Evolutionary conservation across 257 asterid species (phyloP), one percentile per base, ranked within the genome.

Genomic region (Solanum chaucha): DNA sequence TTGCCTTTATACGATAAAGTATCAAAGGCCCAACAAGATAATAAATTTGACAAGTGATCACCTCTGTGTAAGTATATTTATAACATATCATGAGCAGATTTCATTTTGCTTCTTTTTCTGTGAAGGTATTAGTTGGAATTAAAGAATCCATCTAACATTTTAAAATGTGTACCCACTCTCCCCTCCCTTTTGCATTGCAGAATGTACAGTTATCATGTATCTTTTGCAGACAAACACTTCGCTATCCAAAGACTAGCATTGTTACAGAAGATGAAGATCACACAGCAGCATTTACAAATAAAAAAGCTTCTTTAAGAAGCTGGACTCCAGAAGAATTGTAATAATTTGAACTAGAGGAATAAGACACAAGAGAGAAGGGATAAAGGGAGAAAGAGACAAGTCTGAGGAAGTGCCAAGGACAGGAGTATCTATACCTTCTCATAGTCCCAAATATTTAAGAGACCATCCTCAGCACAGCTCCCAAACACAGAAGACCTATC

Each of bases 381-480:
- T 10, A 22, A 30, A 41, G 19, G 51, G 30, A 12, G 84, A 51
- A 17, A 15, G 8, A 83, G 10, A 17, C 26, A 17, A 81, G 82
- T 35, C 61, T 40, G 82, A 88, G 64, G 58, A 61, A 46, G 71
- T 15, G 67, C 40, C 85, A 80, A 80, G 40, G 85, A 80, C 41
- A 17, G 28, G 67, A 80, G 68, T 41, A 46, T 78, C 84, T 80
- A n/a, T 40, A 97, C 99, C 98, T 95, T 96, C 71, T 95, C 96
- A 86, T 94, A 93, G 88, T 96, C 98, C 99, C 99, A 96, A 84
- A 96, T 94, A 91, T 96, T 96, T 87, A 96, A 88, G 88, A 95
- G 90, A 41, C 99, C 98, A 89, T 96, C 98, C 90, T 96, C 99
- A 0, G 99, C 98, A 87, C 96, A 95, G 91, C 98, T 96, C 90